These are phyloP conservation scores for Asterochloris erici DNA, from an alignment of 139 green algal genomes.

Conservation along the genomic window DNA sequence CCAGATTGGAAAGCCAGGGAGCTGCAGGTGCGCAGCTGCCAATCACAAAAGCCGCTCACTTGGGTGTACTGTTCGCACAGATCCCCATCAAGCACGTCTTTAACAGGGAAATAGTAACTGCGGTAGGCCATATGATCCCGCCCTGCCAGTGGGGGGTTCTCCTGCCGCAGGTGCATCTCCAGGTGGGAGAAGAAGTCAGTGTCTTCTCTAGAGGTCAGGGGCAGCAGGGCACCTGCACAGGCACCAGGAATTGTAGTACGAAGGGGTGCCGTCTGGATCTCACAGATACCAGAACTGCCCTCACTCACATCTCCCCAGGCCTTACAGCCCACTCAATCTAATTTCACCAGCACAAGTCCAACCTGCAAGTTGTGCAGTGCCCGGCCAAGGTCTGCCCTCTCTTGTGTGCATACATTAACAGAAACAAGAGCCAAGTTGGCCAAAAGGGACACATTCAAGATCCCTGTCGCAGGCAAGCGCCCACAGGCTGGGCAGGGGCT, in stretches of 20 bases:
- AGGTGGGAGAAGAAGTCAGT: constrained; percentile 97
- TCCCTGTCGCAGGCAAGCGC: too few relatives aligned
- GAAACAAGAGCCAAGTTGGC: neutral
- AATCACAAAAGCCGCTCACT: constrained; percentile 14
- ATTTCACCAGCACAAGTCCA: neutral
- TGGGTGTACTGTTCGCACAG: constrained; percentile 89
- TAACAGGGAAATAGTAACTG: constrained; percentile 90
- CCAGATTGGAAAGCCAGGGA: neutral
- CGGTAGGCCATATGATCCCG: constrained; percentile 90
- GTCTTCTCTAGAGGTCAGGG: constrained; percentile 85
- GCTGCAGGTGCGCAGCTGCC: neutral
- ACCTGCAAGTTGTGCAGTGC: neutral
- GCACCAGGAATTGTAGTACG: neutral
- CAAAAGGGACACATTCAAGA: neutral
- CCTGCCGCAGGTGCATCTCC: constrained; percentile 98
- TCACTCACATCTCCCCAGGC: neutral
- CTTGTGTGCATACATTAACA: neutral
- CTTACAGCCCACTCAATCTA: neutral
- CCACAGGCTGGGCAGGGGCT: neutral
- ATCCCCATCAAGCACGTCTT: constrained; percentile 93
- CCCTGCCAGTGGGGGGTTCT: constrained; percentile 85
- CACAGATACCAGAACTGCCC: neutral
- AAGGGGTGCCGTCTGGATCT: neutral
- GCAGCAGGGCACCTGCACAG: constrained; percentile 65
- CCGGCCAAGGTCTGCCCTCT: neutral